Evolutionary conservation across 2,329 filamentous ascomycete species (phyloP), one percentile per base, ranked within the genome.

Genomic region (Penicillium sp.): DNA sequence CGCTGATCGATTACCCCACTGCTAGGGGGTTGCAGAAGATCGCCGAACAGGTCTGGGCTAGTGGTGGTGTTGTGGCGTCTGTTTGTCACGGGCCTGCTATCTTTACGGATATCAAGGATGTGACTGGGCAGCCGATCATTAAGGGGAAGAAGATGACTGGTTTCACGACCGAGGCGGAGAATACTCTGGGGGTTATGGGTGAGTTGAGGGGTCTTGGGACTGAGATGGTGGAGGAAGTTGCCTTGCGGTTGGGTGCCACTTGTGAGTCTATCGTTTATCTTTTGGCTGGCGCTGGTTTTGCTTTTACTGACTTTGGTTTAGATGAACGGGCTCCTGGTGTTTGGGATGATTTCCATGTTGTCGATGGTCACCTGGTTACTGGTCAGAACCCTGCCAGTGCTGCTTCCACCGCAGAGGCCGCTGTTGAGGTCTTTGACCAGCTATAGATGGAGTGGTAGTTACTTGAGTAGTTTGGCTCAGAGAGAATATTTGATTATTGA

Each of bases 1-100:
- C 77, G 2, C 59, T 80, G 46, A 74, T 80, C 49, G 78, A 81
- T 61, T 80, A 79, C 58, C 77, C 78, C 5, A 70, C 68, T 27
- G 76, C 78, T 5, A 70, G 57, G 20, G 63, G 56, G 2, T 66
- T 80, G 48, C 76, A 80, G 56, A 65, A 64, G 8, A 73, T 80
- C 50, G 77, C 76, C 2, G 60, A 68, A 18, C 59, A 71, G 29
- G 69, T 81, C 15, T 80, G 69, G 62, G 64, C 67, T 1, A 70
- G 72, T 41, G 75, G 75, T 4, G 75, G 75, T 23, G 64, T 81
- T 41, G 68, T 81, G 26, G 68, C 74, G 7, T 71, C 76, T 11
- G 78, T 81, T 40, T 69, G 74, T 37, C 75, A 77, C 56, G 73
- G 73, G 5, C 69, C 69, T 18, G 75, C 75, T 26, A 74, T 76